Percentiles rank a stretch among this genome's conserved stretches.
Conservation (phyloP, 106 monocot genomes). For the Gastrodia elata region DNA sequence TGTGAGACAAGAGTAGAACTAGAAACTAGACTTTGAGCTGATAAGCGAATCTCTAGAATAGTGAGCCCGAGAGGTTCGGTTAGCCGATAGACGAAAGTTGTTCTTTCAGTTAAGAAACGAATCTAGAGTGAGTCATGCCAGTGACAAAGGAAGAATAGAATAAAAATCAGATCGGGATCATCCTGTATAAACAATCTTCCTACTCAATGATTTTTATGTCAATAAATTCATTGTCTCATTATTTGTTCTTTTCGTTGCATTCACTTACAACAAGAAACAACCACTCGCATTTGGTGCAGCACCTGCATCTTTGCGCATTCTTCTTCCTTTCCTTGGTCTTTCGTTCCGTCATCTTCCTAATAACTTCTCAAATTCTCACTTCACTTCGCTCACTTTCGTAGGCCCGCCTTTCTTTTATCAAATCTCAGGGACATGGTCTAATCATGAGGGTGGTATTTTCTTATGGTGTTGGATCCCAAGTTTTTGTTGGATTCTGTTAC, state of each 20-base stretch:
- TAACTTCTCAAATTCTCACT: background rate
- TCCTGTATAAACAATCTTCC: too few relatives aligned
- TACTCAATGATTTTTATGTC: too few relatives aligned
- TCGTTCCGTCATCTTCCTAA: background rate
- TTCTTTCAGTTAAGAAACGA: too few relatives aligned
- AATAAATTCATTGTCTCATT: background rate
- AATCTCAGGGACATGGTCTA: constrained; percentile 1
- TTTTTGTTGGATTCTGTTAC: background rate
- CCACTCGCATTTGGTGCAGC: background rate
- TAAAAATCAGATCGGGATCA: too few relatives aligned
- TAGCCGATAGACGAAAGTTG: too few relatives aligned
- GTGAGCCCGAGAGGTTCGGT: too few relatives aligned
- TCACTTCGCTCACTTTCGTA: background rate
- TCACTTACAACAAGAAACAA: background rate
- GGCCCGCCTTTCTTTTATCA: constrained; percentile 1
- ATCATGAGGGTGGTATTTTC: background rate
- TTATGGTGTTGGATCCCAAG: background rate
- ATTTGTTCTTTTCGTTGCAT: too few relatives aligned
- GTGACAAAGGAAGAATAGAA: too few relatives aligned
- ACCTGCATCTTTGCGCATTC: background rate
- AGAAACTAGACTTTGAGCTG: too few relatives aligned
- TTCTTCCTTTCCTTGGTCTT: background rate
- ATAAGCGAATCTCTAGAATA: too few relatives aligned
- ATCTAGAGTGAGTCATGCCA: too few relatives aligned
- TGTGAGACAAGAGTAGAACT: too few relatives aligned